Evolutionary conservation across 257 asterid species (phyloP).

Genomic region (Dorcoceras hygrometricum): DNA sequence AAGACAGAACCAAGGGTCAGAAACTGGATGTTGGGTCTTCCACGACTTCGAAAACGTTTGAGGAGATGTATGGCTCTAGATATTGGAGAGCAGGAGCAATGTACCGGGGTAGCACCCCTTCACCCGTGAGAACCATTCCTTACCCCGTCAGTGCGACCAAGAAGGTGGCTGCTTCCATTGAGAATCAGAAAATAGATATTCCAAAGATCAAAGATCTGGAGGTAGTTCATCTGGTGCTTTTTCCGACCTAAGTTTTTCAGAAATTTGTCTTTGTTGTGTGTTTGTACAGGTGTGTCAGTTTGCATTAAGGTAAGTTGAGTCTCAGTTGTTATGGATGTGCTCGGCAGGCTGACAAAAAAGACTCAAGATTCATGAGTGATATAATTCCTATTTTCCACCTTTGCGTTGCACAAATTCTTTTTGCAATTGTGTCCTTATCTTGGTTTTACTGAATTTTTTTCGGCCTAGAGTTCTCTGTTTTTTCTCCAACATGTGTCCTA

Average conservation of each 20-base stretch:
- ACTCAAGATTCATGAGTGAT: not conserved
- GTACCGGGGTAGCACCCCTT: constrained; percentile 76
- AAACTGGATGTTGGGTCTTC: constrained; percentile 84
- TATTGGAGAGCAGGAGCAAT: constrained; percentile 99
- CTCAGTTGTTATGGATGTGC: not conserved
- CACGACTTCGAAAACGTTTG: constrained; percentile 69
- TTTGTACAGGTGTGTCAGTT: not conserved
- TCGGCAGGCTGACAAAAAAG: not conserved
- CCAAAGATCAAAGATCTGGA: constrained; percentile 49
- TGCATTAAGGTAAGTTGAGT: constrained; percentile 17
- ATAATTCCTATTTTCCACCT: not conserved
- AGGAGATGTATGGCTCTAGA: constrained; percentile 73
- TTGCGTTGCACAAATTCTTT: not conserved
- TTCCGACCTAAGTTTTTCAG: not conserved
- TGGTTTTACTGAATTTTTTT: not conserved
- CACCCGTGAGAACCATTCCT: constrained; percentile 60
- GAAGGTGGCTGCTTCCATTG: constrained; percentile 36
- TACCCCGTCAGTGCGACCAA: constrained; percentile 33
- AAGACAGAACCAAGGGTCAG: constrained; percentile 90
- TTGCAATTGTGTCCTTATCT: not conserved
- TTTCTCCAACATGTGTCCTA: not conserved
- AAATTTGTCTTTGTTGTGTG: not conserved
- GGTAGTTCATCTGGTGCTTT: constrained; percentile 42
- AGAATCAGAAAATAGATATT: constrained; percentile 39
- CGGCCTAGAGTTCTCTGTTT: not conserved